Evolutionary conservation across 805 yeast genomes (phyloP), one percentile per base, ranked within the genome.

Genomic region (Cyberlindnera veronae): DNA sequence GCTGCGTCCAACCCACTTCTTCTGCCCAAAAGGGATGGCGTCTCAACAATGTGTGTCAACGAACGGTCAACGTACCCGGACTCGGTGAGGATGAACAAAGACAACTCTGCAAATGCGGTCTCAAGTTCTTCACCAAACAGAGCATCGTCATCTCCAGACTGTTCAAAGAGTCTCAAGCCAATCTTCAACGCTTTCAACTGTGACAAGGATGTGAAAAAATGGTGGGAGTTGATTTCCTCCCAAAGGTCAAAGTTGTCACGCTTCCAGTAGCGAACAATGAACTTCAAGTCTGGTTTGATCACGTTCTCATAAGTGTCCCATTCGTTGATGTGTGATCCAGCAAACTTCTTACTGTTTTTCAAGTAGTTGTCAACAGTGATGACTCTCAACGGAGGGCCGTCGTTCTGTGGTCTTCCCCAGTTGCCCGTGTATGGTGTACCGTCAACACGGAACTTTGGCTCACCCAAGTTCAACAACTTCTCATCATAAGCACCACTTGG

Each of bases 331-430:
- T 71, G 60, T n/a, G 61, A 10, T 34, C 43, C 17, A 16, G 61
- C 55, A 40, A 60, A 59, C 19, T 60, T 54, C 6, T 61, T 50
- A 43, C 80, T 60, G 3, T 72, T 50, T 17, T 66, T 62, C 44
- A 85, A 50, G 56, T 77, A 85, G 45, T 73, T 73, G 28, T 76
- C 60, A 17, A 81, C 69, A 2, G 95, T 73, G 41, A 82, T 71
- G 10, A 80, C 72, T 52, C 97, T 72, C 42, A 91, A 68, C 1
- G 95, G 90, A 1, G 98, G 96, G 0, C 98, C 98, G 60, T 91
- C 98, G 44, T 88, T 74, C 63, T 91, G 98, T 1, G 98, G 98
- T 51, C 98, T 71, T 2, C 98, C 98, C 98, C 98, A 91, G 26
- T 67, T 59, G 3, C 66, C 80, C 6, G 61, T 60, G 53, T 84